A percentile compares a stretch with the other conserved stretches of the same genome.
Evolutionary conservation across 176 grass and related monocot species (phyloP).

Genomic region (Cenchrus fungigraminus): DNA sequence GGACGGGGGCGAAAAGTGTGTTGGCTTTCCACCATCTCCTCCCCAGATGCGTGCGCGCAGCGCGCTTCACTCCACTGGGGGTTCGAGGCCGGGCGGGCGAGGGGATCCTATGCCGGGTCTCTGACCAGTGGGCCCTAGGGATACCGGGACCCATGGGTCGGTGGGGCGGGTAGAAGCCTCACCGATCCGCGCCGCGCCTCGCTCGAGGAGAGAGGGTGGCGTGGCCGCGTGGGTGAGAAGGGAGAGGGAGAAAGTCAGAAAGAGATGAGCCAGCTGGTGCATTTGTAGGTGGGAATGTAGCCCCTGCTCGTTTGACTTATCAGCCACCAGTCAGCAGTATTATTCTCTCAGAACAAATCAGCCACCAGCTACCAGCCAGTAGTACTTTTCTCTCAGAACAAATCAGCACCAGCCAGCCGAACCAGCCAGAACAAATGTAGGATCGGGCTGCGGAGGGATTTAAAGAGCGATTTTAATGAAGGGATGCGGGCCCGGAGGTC

Average conservation of each 20-base stretch:
- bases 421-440: neutral
- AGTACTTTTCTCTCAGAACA: too few relatives aligned
- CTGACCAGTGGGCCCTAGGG: neutral
- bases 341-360: too few relatives aligned
- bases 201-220: too few relatives aligned
- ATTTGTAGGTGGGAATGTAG: slow-evolving; percentile 7
- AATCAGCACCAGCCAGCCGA: too few relatives aligned
- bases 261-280: slow-evolving; percentile 18
- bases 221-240: neutral
- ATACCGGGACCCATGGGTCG: neutral
- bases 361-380: too few relatives aligned
- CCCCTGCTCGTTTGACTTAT: too few relatives aligned
- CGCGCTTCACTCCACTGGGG: neutral
- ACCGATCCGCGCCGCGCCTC: too few relatives aligned
- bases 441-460: neutral
- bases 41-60: slow-evolving; percentile 33
- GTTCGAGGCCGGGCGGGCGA: too few relatives aligned
- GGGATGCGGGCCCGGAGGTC: neutral
- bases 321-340: too few relatives aligned
- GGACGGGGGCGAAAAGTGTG: slow-evolving; percentile 54
- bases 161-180: neutral
- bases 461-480: neutral
- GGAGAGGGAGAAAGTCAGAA: neutral
- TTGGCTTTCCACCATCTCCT: slow-evolving; percentile 60
- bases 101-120: slow-evolving; percentile 21